These are phyloP conservation scores for Aspergillus saccharolyticus DNA, from an alignment of 495 filamentous ascomycete species.

Conservation along the genomic window DNA sequence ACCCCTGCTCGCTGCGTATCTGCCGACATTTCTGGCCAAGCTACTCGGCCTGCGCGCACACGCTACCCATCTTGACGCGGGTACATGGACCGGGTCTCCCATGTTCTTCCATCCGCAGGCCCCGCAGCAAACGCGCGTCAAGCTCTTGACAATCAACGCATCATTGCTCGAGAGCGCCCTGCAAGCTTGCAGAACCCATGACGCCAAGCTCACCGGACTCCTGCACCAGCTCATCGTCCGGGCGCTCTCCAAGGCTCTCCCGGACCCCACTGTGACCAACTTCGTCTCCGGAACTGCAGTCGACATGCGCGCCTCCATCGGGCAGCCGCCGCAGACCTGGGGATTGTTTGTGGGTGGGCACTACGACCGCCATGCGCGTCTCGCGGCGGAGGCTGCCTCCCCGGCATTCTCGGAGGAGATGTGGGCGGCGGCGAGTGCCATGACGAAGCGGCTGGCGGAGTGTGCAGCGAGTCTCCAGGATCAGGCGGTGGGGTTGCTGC, in stretches of 20 bases:
- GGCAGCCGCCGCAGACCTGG: constrained; percentile 14
- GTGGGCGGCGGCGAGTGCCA: constrained; percentile 18
- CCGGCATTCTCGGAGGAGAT: constrained; percentile 15
- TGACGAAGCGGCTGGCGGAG: constrained; percentile 19
- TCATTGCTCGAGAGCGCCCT: constrained; percentile 14
- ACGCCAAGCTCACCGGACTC: constrained; percentile 20
- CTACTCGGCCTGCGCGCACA: constrained; percentile 18
- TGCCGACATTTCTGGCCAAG: constrained; percentile 12
- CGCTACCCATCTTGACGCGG: constrained; percentile 17
- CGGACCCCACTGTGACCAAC: constrained; percentile 12
- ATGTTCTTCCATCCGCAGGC: constrained; percentile 15
- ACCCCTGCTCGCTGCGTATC: constrained; percentile 15
- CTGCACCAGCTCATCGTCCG: constrained; percentile 22
- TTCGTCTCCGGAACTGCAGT: constrained; percentile 22
- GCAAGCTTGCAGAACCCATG: constrained; percentile 11
- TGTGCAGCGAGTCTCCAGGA: constrained; percentile 18
- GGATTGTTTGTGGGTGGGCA: constrained; percentile 18
- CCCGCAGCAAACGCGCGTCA: constrained; percentile 9
- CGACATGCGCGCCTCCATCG: constrained; percentile 22
- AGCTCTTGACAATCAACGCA: constrained; percentile 18
- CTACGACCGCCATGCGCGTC: constrained; percentile 13
- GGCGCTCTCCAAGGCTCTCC: constrained; percentile 19
- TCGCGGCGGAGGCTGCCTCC: neutral
- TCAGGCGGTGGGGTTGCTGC: constrained; percentile 22
- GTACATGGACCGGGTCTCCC: constrained; percentile 21